phyloP scores from a whole-genome alignment of 2,329 filamentous ascomycete species.

The Monosporascus sp. region DNA sequence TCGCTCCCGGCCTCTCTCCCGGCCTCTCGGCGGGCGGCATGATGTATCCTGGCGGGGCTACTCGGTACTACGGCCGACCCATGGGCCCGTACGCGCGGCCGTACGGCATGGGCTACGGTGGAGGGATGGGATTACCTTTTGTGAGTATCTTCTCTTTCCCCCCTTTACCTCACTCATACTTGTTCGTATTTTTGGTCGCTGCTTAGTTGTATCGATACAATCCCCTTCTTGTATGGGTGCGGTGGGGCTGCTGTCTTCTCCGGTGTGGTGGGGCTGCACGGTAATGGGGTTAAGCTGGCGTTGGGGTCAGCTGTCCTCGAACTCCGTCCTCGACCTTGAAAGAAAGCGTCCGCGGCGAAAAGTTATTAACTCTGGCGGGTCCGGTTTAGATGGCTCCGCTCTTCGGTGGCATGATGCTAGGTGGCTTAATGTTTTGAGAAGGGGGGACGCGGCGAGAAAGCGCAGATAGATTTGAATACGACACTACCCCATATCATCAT shows the following conservation, averaged over 20 bases:
- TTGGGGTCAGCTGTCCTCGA: too few relatives aligned
- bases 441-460: neutral
- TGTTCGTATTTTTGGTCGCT: too few relatives aligned
- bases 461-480: neutral
- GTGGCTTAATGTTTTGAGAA: conserved; percentile 30
- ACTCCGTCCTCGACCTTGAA: neutral
- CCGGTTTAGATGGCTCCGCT: conserved; percentile 31
- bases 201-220: too few relatives aligned
- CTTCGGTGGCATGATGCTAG: conserved; percentile 40
- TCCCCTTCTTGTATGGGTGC: too few relatives aligned
- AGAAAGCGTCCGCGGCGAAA: neutral
- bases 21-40: neutral
- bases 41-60: conserved; percentile 37
- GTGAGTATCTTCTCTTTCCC: too few relatives aligned
- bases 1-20: neutral
- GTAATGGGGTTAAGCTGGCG: too few relatives aligned
- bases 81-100: conserved; percentile 40
- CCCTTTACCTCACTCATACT: too few relatives aligned
- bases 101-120: conserved; percentile 37
- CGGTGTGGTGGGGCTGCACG: too few relatives aligned
- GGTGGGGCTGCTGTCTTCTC: too few relatives aligned
- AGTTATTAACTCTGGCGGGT: neutral
- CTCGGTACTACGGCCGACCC: conserved; percentile 45
- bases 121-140: conserved; percentile 39
- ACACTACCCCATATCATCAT: too few relatives aligned